Percentiles rank a stretch among this genome's conserved stretches.
Evolutionary conservation across 306 rosid genomes (phyloP).

Genomic region (Sindora glabra): DNA sequence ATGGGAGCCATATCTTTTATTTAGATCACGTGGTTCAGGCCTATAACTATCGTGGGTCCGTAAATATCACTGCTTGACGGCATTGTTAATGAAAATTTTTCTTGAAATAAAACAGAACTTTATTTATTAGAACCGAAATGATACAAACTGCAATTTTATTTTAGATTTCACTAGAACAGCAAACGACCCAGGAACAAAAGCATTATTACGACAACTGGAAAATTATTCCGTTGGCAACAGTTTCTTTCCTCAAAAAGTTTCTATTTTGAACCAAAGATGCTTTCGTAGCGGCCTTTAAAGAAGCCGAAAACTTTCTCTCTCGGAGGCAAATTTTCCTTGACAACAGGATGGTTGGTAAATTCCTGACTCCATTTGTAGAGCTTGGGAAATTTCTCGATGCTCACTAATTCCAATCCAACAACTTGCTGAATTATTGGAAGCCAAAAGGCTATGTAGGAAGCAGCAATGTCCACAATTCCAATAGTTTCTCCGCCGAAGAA

Average conservation of each 20-base stretch:
- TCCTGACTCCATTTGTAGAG: conserved; percentile 20
- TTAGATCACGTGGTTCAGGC: too few species aligned
- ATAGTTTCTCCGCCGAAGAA: conserved; percentile 35
- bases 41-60: too few species aligned
- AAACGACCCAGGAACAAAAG: too few species aligned
- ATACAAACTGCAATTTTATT: too few species aligned
- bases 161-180: too few species aligned
- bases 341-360: not conserved
- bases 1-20: too few species aligned
- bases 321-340: conserved; percentile 14
- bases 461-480: conserved; percentile 30
- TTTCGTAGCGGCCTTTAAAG: not conserved
- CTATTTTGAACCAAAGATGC: not conserved
- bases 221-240: too few species aligned
- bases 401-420: conserved; percentile 12
- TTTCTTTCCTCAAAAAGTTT: not conserved
- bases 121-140: too few species aligned
- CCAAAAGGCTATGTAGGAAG: conserved; percentile 21
- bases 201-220: too few species aligned
- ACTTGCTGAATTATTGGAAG: conserved; percentile 10
- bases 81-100: too few species aligned
- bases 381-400: conserved; percentile 13
- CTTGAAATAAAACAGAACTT: too few species aligned
- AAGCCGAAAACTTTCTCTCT: conserved; percentile 5
- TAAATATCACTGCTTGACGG: too few species aligned